Percentiles rank a stretch among this genome's conserved stretches.
Evolutionary conservation across 1,139 yeast genomes (phyloP).

Genomic region (Candida freyschussii): DNA sequence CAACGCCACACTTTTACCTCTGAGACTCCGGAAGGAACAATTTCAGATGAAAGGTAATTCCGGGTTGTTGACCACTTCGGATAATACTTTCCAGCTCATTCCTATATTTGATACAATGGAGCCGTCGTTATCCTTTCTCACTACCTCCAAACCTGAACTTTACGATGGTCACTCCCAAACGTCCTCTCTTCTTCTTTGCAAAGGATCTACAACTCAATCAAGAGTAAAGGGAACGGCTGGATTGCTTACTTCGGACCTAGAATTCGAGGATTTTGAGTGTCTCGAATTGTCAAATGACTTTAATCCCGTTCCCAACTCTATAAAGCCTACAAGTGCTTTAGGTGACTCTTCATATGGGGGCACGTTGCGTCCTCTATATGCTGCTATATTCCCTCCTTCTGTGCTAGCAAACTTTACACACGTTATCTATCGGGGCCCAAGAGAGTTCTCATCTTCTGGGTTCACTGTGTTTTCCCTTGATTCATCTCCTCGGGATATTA

Average conservation of each 20-base stretch:
- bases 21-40: slow-evolving; percentile 9
- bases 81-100: slow-evolving; percentile 5
- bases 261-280: slow-evolving; percentile 29
- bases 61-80: slow-evolving; percentile 2
- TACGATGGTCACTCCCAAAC: slow-evolving; percentile 2
- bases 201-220: slow-evolving; percentile 1
- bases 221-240: not conserved
- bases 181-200: slow-evolving; percentile 10
- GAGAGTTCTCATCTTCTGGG: slow-evolving; percentile 29
- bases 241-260: not conserved
- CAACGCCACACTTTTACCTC: slow-evolving; percentile 4
- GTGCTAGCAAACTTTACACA: slow-evolving; percentile 40
- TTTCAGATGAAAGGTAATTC: slow-evolving; percentile 3
- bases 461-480: slow-evolving; percentile 28
- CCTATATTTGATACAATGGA: slow-evolving; percentile 5
- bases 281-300: slow-evolving; percentile 35
- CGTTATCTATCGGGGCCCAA: slow-evolving; percentile 41
- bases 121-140: slow-evolving; percentile 7
- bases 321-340: slow-evolving; percentile 28
- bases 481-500: slow-evolving; percentile 3
- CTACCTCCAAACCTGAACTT: slow-evolving; percentile 3
- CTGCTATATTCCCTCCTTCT: slow-evolving; percentile 36
- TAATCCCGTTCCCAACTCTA: slow-evolving; percentile 44
- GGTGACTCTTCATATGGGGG: slow-evolving; percentile 53
- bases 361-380: slow-evolving; percentile 40